Percentiles rank a stretch among this genome's conserved stretches.
Conservation (phyloP, 1,139 yeast genomes). For the Suhomyces maxii region DNA sequence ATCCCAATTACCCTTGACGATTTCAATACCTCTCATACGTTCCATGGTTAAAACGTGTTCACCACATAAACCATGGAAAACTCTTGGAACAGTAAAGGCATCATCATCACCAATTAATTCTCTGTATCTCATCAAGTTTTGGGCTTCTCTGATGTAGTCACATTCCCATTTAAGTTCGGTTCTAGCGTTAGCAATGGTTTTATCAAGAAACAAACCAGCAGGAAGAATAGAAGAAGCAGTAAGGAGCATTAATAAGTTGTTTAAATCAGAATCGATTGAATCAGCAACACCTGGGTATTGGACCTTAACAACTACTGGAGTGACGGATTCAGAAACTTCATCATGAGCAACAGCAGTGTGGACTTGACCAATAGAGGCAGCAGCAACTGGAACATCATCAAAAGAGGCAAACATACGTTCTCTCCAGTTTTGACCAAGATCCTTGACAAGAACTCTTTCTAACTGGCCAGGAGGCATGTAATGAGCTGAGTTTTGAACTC, state of each 20-base stretch:
- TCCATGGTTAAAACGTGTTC: conserved; percentile 90
- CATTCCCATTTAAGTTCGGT: conserved; percentile 96
- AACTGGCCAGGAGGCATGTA: conserved; percentile 95
- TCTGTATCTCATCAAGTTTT: conserved; percentile 67
- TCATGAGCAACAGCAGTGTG: conserved; percentile 62
- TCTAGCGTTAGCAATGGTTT: conserved; percentile 90
- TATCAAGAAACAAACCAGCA: conserved; percentile 87
- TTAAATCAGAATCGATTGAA: conserved; percentile 90
- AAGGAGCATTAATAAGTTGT: conserved; percentile 73
- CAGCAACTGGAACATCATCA: conserved; percentile 91
- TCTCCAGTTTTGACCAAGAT: conserved; percentile 83
- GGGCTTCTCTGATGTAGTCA: conserved; percentile 90
- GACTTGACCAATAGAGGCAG: conserved; percentile 97
- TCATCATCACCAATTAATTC: conserved; percentile 64
- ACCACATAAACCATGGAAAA: conserved; percentile 75
- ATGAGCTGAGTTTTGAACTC: conserved; percentile 93
- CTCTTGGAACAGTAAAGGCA: conserved; percentile 77
- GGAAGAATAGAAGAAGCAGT: conserved; percentile 89
- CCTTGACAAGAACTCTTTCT: conserved; percentile 68
- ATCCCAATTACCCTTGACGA: conserved; percentile 73
- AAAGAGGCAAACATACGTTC: conserved; percentile 63
- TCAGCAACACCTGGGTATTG: conserved; percentile 98
- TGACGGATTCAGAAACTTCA: conserved; percentile 44
- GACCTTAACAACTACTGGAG: conserved; percentile 91
- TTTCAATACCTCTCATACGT: conserved; percentile 78